Conservation (phyloP, 768 basidiomycete species). For the Tylopilus subfusipes region DNA sequence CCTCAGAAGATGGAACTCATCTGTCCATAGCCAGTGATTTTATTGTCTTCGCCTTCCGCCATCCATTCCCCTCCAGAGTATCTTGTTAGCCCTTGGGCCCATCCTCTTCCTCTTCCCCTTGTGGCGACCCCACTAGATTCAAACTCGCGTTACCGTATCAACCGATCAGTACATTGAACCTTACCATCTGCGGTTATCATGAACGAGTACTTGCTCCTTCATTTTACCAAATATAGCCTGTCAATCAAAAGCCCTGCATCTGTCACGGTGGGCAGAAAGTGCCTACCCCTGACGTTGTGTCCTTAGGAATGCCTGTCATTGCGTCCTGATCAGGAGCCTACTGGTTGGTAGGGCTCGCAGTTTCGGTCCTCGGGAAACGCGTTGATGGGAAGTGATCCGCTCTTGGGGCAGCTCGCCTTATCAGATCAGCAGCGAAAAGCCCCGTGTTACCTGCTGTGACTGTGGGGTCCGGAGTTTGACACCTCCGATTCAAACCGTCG, state of each 20-base stretch:
- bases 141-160: not conserved
- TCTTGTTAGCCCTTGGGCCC: not conserved
- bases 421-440: not conserved
- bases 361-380: not conserved
- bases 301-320: constrained; percentile 2
- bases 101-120: not conserved
- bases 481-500: not conserved
- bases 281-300: not conserved
- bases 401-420: not conserved
- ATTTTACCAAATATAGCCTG: constrained; percentile 5
- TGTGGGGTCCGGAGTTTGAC: not conserved
- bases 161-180: not conserved
- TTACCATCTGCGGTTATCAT: not conserved
- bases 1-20: constrained; percentile 22
- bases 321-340: not conserved
- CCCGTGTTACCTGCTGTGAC: not conserved
- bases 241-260: not conserved
- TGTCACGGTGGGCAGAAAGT: not conserved
- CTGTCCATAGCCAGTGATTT: constrained; percentile 3
- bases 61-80: not conserved
- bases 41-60: constrained; percentile 9
- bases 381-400: not conserved
- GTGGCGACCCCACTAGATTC: not conserved
- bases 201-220: constrained; percentile 7
- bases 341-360: not conserved